Conservation (phyloP, 2,329 filamentous ascomycete species). For the Sclerotinia borealis region DNA sequence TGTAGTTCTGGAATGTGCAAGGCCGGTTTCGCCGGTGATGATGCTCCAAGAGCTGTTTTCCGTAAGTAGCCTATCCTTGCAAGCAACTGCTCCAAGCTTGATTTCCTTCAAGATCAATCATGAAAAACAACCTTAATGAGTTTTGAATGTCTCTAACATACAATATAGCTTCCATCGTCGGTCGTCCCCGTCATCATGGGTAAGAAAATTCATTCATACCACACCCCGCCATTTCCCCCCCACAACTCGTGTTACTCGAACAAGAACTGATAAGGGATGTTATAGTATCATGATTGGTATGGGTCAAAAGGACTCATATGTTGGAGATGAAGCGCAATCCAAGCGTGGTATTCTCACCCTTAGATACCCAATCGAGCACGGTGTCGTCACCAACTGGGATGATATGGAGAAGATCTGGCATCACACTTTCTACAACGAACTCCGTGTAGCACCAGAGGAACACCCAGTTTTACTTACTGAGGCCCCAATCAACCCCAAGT, state of each 20-base stretch:
- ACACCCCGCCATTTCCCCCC: slow-evolving; percentile 22
- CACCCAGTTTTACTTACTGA: slow-evolving; percentile 98
- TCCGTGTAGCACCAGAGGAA: slow-evolving; percentile 99
- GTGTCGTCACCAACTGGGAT: slow-evolving; percentile 99
- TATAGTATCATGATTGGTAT: slow-evolving; percentile 99
- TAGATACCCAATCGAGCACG: slow-evolving; percentile 99
- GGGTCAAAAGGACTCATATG: slow-evolving; percentile 99
- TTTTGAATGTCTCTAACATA: slow-evolving; percentile 19
- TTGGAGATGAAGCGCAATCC: slow-evolving; percentile 99
- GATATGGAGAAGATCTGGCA: slow-evolving; percentile 99
- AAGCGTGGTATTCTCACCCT: slow-evolving; percentile 99
- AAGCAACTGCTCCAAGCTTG: slow-evolving; percentile 11
- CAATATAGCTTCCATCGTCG: slow-evolving; percentile 87
- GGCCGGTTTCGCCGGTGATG: slow-evolving; percentile 99
- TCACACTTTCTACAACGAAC: slow-evolving; percentile 99
- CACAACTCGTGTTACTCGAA: slow-evolving; percentile 16
- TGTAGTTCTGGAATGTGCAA: slow-evolving; percentile 99
- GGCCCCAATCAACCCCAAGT: slow-evolving; percentile 99
- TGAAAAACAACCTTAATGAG: background rate
- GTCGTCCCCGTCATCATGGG: slow-evolving; percentile 99
- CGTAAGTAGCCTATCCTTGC: slow-evolving; percentile 64
- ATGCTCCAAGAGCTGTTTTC: slow-evolving; percentile 99
- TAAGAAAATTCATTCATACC: slow-evolving; percentile 45
- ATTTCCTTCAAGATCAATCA: background rate
- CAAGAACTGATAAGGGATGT: slow-evolving; percentile 27